Base-by-base conservation (phyloP, 1,284 basidiomycete genomes). In the Polyporus tsugae region DNA sequence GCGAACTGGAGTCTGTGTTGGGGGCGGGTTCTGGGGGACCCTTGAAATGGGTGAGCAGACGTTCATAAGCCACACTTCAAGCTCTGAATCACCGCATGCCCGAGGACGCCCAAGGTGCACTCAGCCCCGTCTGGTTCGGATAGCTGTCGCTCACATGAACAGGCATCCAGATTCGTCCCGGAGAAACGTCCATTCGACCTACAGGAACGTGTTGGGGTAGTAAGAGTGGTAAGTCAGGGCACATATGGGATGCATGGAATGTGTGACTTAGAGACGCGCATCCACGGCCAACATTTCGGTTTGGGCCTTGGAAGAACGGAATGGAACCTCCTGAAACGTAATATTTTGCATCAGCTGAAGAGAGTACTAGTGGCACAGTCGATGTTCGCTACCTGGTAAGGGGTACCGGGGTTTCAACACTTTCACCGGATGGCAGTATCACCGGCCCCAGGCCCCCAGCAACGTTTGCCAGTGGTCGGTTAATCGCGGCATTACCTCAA, bases 191-290 rank as follows among this genome's bases (percentile, higher is more conserved):
- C 22, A 49, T 49, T 49, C 46, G 15, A 22, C 46, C n/a, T n/a
- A 49, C 46, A 49, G 52, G 29, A 55, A 55, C 52, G 52, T 55
- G 52, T 55, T 33, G 29, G 52, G 29, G 52, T 55, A 55, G 29
- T 33, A 55, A 17, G 10, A 29, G 52, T 33, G 15, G 15, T 15
- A 13, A 55, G 29, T 35, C 0, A 6, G 13, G 25, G 22, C 22
- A n/a, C n/a, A 10, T 17, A 29, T 6, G 29, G 29, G 52, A 55
- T 33, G 17, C 29, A 55, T 55, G 52, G 52, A 55, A 49, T 6
- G 6, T 49, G 46, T 7, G n/a, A 29, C 22, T 49, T 4, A 9
- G 4, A 11, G 11, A 11, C 46, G 9, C n/a, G 11, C 19, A 7
- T n/a, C 19, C n/a, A n/a, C 15, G 41, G 41, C 41, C 17, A 15